Base-by-base conservation (phyloP, 2,329 filamentous ascomycete species). In the Fusarium torulosum region DNA sequence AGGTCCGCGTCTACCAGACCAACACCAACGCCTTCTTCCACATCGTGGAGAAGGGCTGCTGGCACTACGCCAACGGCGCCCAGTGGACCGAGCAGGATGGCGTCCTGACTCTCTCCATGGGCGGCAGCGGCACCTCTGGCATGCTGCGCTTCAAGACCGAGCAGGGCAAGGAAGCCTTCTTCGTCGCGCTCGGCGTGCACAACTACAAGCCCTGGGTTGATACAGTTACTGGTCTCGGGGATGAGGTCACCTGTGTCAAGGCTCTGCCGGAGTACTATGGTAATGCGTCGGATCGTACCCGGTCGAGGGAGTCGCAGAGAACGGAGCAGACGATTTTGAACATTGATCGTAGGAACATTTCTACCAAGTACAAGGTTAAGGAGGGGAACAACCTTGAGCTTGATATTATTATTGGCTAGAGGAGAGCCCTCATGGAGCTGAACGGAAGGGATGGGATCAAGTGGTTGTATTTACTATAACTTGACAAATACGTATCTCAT, bases 151-250 rank as follows among this genome's bases (percentile, higher is more conserved):
- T 71, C 57, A 70, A 66, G 49, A 69, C 68, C 0, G 68, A 70
- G 38, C 21, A 70, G 7, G 58, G 58, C 46, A 71, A 63, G 19
- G 68, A 70, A 14, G 64, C 57, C 4, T 70, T 70, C 52, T 71
- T 70, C 17, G 40, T 70, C 15, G 67, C 57, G 4, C 3, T 70
- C 4, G 68, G 68, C 0, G 68, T 71, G 0, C 68, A 70, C 43
- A 42, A 69, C 52, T 66, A 69, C 51, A 70, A 70, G 68, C 67
- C 64, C 2, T 71, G 68, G 67, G 40, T 71, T 5, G 68, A 71
- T 25, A 64, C 33, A 11, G 33, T 71, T 6, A 69, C 68, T 2
- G 68, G 64, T 2, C 57, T 71, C 7, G 61, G 17, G 4, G 54
- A 69, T 14, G 44, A 71, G 2, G 20, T 69, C 20, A 71, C 68